Conservation (phyloP, 83 land plant species). For the Diphasiastrum complanatum region DNA sequence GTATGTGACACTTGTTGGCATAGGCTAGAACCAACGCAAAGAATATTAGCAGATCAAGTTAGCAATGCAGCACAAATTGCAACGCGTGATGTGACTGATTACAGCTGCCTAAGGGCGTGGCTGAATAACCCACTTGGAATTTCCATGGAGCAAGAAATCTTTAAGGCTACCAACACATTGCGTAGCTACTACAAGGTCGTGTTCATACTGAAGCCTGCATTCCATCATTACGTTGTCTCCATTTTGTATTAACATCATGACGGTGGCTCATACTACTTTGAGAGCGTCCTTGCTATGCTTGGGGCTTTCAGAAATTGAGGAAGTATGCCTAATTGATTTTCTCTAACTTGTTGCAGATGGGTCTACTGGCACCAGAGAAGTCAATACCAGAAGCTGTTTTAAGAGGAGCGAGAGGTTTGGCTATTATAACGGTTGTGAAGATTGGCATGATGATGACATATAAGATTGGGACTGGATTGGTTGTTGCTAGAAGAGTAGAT, state of each 20-base stretch:
- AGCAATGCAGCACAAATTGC: slow-evolving; percentile 87
- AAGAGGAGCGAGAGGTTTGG: slow-evolving; percentile 71
- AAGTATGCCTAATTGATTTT: not conserved
- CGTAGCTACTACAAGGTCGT: slow-evolving; percentile 66
- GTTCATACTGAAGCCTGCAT: not conserved
- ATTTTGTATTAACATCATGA: not conserved
- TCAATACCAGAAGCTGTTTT: slow-evolving; percentile 67
- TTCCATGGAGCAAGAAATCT: slow-evolving; percentile 91
- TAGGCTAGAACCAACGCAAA: slow-evolving; percentile 72
- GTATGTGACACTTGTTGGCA: slow-evolving; percentile 93
- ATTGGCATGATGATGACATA: slow-evolving; percentile 77
- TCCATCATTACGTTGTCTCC: not conserved
- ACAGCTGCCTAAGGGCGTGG: slow-evolving; percentile 87
- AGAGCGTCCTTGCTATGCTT: too few species aligned
- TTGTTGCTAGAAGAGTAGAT: slow-evolving; percentile 61
- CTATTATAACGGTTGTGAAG: slow-evolving; percentile 67
- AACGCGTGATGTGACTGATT: slow-evolving; percentile 83
- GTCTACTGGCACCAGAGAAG: slow-evolving; percentile 49
- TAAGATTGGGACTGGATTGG: slow-evolving; percentile 74
- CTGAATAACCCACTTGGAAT: slow-evolving; percentile 81
- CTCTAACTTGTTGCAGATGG: slow-evolving; percentile 53
- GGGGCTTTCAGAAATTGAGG: too few species aligned
- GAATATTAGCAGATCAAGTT: slow-evolving; percentile 66
- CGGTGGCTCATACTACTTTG: too few species aligned
- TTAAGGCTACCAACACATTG: slow-evolving; percentile 94